Conservation (phyloP, 2,329 filamentous ascomycete species). For the Hymenotorrendiella dingleyae region DNA sequence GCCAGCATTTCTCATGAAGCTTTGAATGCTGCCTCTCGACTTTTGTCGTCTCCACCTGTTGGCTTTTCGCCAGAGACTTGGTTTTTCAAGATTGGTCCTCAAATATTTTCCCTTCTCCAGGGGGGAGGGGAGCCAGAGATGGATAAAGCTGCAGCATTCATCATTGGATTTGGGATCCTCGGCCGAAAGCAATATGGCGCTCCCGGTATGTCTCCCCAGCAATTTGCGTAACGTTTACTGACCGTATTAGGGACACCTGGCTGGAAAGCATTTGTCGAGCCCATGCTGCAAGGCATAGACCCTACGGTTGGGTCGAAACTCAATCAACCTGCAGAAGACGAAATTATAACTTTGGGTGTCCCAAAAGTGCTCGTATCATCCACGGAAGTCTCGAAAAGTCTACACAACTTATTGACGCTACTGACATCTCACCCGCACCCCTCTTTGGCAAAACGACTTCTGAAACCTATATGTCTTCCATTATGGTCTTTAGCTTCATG, state of each 20-base stretch:
- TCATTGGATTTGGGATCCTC: conserved; percentile 62
- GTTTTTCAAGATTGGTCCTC: conserved; percentile 54
- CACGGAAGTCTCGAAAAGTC: conserved; percentile 41
- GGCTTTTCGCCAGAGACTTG: conserved; percentile 49
- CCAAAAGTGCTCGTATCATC: conserved; percentile 34
- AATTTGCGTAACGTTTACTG: conserved; percentile 9
- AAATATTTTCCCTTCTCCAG: conserved; percentile 57
- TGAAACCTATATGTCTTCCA: conserved; percentile 52
- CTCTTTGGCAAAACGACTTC: conserved; percentile 55
- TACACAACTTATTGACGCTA: conserved; percentile 51
- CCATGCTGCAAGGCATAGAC: conserved; percentile 48
- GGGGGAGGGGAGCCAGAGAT: conserved; percentile 52
- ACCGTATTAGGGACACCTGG: conserved; percentile 44
- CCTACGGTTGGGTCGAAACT: conserved; percentile 25
- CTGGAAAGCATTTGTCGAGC: conserved; percentile 56
- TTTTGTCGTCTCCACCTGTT: conserved; percentile 55
- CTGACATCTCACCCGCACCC: conserved; percentile 61
- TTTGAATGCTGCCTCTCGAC: conserved; percentile 53
- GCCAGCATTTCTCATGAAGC: conserved; percentile 64
- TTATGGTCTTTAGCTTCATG: conserved; percentile 59
- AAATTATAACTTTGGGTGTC: conserved; percentile 15
- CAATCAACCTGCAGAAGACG: not conserved
- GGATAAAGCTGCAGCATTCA: conserved; percentile 52
- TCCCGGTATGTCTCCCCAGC: conserved; percentile 41
- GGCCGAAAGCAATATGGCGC: conserved; percentile 58